These are phyloP conservation scores for Ichthyophonus hoferi DNA, from an alignment of 208 protist genomes.

Conservation along the genomic window DNA sequence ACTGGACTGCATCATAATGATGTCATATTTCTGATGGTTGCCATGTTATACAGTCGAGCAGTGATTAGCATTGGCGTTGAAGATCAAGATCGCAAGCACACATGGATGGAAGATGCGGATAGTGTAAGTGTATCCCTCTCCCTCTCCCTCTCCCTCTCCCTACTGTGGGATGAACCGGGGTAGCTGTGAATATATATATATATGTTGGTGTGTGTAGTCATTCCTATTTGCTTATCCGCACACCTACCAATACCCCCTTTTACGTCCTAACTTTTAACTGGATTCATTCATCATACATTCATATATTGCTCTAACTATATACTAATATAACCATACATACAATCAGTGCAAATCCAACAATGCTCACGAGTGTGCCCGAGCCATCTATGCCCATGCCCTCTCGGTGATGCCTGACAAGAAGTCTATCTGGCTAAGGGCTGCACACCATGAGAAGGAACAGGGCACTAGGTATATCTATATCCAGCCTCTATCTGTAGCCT, in stretches of 20 bases:
- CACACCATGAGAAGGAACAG: slow-evolving; percentile 69
- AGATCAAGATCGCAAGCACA: slow-evolving; percentile 67
- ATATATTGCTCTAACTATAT: too few species aligned
- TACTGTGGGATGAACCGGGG: too few species aligned
- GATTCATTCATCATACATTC: too few species aligned
- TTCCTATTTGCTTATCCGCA: too few species aligned
- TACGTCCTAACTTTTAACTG: too few species aligned
- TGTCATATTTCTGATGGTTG: too few species aligned
- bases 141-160: neutral
- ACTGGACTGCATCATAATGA: too few species aligned
- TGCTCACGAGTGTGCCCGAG: slow-evolving; percentile 55
- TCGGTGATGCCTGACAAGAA: slow-evolving; percentile 69
- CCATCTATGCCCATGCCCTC: slow-evolving; percentile 71
- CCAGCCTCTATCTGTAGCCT: neutral
- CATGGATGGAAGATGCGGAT: slow-evolving; percentile 75
- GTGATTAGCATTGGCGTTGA: slow-evolving; percentile 74
- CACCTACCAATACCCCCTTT: too few species aligned
- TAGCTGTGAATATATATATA: too few species aligned
- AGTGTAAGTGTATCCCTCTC: neutral
- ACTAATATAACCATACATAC: neutral
- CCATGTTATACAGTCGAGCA: slow-evolving; percentile 38
- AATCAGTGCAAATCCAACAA: neutral
- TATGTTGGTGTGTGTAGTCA: too few species aligned
- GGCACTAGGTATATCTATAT: slow-evolving; percentile 42
- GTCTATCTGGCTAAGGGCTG: slow-evolving; percentile 69